Evolutionary conservation across 768 basidiomycete species (phyloP).

Genomic region (Leucocoprinus sp.): DNA sequence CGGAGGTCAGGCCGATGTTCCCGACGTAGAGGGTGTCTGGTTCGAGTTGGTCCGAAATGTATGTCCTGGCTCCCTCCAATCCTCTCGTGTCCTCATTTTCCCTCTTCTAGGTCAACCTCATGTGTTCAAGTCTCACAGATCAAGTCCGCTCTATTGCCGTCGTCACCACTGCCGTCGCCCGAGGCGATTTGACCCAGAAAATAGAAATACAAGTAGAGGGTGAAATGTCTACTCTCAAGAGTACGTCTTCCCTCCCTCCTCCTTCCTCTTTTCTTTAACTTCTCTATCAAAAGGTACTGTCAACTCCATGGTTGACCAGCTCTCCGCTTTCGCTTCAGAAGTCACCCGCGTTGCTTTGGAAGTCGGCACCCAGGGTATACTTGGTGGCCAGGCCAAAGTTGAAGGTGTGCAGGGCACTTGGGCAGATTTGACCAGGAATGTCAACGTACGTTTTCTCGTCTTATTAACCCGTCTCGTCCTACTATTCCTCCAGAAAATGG

Average conservation of each 20-base stretch:
- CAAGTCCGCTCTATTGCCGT: constrained; percentile 77
- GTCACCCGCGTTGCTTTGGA: constrained; percentile 79
- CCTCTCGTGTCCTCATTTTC: too few relatives aligned
- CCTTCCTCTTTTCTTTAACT: not conserved
- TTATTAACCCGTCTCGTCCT: not conserved
- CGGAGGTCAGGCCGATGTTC: constrained; percentile 82
- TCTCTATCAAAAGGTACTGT: constrained; percentile 46
- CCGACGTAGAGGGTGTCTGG: constrained; percentile 91
- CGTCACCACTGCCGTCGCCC: constrained; percentile 85
- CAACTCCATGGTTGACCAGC: constrained; percentile 91
- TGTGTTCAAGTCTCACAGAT: constrained; percentile 76
- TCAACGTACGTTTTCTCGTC: constrained; percentile 54
- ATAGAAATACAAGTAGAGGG: constrained; percentile 84
- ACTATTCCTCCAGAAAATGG: constrained; percentile 59
- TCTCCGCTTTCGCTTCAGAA: constrained; percentile 81
- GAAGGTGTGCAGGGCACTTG: constrained; percentile 91
- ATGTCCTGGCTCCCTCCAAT: constrained; percentile 23
- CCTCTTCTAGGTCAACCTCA: constrained; percentile 73
- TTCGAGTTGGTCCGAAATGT: constrained; percentile 73
- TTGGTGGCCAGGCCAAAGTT: constrained; percentile 87
- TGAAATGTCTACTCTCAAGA: constrained; percentile 79
- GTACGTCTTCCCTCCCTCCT: constrained; percentile 17
- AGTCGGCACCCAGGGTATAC: constrained; percentile 84
- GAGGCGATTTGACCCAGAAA: constrained; percentile 86
- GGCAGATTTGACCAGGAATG: constrained; percentile 83